These are phyloP conservation scores for Termitomyces sp. DNA, from an alignment of 768 basidiomycete genomes.

Conservation along the genomic window DNA sequence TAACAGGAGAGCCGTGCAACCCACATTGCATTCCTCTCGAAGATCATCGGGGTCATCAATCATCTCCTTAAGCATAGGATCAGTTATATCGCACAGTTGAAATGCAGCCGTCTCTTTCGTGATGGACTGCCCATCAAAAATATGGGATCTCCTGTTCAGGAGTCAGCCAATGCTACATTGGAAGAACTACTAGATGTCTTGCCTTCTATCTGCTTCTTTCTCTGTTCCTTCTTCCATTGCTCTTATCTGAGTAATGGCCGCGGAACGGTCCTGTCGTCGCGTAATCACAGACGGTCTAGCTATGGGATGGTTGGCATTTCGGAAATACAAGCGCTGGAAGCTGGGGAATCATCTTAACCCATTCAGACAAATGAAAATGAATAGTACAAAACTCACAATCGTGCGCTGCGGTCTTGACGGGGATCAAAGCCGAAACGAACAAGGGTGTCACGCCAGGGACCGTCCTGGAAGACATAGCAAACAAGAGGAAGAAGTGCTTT, in stretches of 20 bases:
- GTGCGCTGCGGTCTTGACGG: conserved; percentile 60
- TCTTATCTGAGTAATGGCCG: conserved; percentile 33
- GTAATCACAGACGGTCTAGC: conserved; percentile 70
- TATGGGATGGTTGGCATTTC: conserved; percentile 80
- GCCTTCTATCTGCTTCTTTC: conserved; percentile 42
- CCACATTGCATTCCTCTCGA: conserved; percentile 69
- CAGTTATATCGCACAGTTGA: conserved; percentile 89
- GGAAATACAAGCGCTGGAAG: conserved; percentile 89
- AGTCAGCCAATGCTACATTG: conserved; percentile 2
- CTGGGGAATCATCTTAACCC: conserved; percentile 32
- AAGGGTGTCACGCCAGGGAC: conserved; percentile 89
- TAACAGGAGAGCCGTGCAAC: conserved; percentile 19
- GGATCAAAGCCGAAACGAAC: conserved; percentile 90
- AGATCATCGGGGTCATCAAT: conserved; percentile 69
- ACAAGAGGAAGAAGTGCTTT: conserved; percentile 77
- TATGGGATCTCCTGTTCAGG: conserved; percentile 57
- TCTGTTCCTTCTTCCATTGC: conserved; percentile 33
- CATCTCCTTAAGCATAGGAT: conserved; percentile 78
- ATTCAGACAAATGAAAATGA: background rate
- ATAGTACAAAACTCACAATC: conserved; percentile 55
- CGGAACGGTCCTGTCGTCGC: conserved; percentile 55
- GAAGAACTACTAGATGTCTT: conserved; percentile 7
- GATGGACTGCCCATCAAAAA: conserved; percentile 82
- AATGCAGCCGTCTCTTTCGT: conserved; percentile 88
- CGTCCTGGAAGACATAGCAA: conserved; percentile 88